Percentiles rank a stretch among this genome's conserved stretches.
phyloP scores from a whole-genome alignment of 805 yeast genomes.

The Monosporozyma solicola region DNA sequence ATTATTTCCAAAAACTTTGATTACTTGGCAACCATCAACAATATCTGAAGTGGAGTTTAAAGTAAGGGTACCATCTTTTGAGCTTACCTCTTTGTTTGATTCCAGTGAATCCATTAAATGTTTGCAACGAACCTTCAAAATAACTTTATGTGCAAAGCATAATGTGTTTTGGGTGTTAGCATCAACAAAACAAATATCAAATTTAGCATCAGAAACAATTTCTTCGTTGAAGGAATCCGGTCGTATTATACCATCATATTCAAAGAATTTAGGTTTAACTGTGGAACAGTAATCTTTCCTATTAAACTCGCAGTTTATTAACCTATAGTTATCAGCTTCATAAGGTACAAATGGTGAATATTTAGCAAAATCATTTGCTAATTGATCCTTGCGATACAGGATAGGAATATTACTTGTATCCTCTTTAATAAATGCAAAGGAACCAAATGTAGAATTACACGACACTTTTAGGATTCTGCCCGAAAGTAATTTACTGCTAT shows the following conservation, averaged over 20 bases:
- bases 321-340: not conserved
- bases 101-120: conserved; percentile 6
- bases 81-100: not conserved
- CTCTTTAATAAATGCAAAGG: conserved; percentile 59
- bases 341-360: conserved; percentile 38
- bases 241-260: not conserved
- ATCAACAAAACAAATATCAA: conserved; percentile 16
- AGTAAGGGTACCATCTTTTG: conserved; percentile 5
- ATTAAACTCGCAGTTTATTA: not conserved
- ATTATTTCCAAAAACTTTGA: conserved; percentile 1
- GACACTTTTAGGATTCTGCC: conserved; percentile 40
- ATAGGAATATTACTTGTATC: conserved; percentile 53
- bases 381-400: conserved; percentile 37
- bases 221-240: not conserved
- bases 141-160: conserved; percentile 18
- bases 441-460: conserved; percentile 55
- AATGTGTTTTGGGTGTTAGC: conserved; percentile 3
- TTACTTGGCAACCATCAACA: conserved; percentile 2
- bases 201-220: not conserved
- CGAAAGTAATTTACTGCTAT: conserved; percentile 30
- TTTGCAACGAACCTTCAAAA: conserved; percentile 14
- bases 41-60: not conserved
- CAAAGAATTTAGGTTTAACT: not conserved
- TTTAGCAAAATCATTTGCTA: conserved; percentile 44
- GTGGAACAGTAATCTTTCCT: not conserved